A percentile compares a stretch with the other conserved stretches of the same genome.
Conservation (phyloP, 2,329 filamentous ascomycete genomes). For the Emmonsiellopsis sp. region DNA sequence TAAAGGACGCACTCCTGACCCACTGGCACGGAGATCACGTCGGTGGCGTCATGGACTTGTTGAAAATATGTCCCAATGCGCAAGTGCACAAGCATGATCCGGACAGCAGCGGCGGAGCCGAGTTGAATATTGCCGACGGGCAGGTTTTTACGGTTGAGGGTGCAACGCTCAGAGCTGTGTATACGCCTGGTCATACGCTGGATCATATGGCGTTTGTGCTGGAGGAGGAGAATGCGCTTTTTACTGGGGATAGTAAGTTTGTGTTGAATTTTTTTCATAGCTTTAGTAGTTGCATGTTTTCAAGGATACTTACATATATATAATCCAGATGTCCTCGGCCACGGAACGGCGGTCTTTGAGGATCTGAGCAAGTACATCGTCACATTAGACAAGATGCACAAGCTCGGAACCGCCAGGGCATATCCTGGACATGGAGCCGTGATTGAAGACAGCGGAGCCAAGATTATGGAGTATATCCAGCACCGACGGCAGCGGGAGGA, state of each 20-base stretch:
- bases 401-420: slow-evolving; percentile 51
- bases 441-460: slow-evolving; percentile 61
- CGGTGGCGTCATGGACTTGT: slow-evolving; percentile 63
- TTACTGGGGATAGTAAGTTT: slow-evolving; percentile 65
- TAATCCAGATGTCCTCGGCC: slow-evolving; percentile 59
- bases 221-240: slow-evolving; percentile 70
- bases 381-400: slow-evolving; percentile 61
- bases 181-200: slow-evolving; percentile 66
- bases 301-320: background rate
- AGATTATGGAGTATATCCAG: slow-evolving; percentile 71
- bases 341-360: slow-evolving; percentile 80
- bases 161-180: slow-evolving; percentile 55
- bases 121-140: slow-evolving; percentile 48
- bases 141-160: slow-evolving; percentile 46
- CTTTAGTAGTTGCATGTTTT: background rate
- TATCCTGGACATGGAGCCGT: slow-evolving; percentile 86
- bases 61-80: slow-evolving; percentile 53
- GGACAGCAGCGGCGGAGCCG: slow-evolving; percentile 26
- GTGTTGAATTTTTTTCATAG: background rate
- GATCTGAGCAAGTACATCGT: slow-evolving; percentile 60
- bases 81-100: slow-evolving; percentile 60
- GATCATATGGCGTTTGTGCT: slow-evolving; percentile 77
- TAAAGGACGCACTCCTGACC: slow-evolving; percentile 67
- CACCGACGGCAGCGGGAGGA: slow-evolving; percentile 73
- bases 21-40: slow-evolving; percentile 92